Percentiles rank a stretch among this genome's conserved stretches.
These are phyloP conservation scores for Symbiodinium pilosum DNA, from an alignment of 73 alveolate genomes.

Conservation along the genomic window DNA sequence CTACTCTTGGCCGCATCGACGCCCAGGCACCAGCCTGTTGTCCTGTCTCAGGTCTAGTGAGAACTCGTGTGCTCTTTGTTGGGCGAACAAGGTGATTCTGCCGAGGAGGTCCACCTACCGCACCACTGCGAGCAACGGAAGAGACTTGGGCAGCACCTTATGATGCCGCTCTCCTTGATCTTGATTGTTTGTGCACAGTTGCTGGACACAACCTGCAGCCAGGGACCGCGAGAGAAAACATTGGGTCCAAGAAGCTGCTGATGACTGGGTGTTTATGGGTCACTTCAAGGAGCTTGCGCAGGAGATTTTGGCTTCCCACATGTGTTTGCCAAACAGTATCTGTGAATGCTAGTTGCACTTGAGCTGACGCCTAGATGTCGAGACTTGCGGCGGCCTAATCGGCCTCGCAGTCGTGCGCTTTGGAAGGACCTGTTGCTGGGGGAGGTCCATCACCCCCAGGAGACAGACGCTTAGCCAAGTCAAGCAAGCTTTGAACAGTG, in stretches of 20 bases:
- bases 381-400: too few species aligned
- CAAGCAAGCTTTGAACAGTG: too few species aligned
- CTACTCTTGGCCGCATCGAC: conserved; percentile 40
- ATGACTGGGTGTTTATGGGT: not conserved
- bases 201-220: too few species aligned
- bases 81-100: not conserved
- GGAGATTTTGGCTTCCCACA: not conserved
- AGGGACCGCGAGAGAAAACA: conserved; percentile 90
- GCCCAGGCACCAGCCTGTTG: not conserved
- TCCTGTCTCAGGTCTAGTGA: not conserved
- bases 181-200: too few species aligned
- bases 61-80: not conserved
- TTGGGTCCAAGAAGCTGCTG: conserved; percentile 68
- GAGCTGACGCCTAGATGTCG: too few species aligned
- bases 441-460: not conserved
- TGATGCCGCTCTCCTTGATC: not conserved
- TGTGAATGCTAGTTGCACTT: too few species aligned
- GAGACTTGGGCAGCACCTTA: not conserved
- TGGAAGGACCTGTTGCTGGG: not conserved
- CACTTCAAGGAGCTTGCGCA: not conserved
- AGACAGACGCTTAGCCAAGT: not conserved
- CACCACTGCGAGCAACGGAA: conserved; percentile 78
- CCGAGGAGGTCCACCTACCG: conserved; percentile 25
- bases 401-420: not conserved
- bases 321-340: too few species aligned